Conservation (phyloP, 2,329 filamentous ascomycete genomes). For the Colletotrichum sidae region DNA sequence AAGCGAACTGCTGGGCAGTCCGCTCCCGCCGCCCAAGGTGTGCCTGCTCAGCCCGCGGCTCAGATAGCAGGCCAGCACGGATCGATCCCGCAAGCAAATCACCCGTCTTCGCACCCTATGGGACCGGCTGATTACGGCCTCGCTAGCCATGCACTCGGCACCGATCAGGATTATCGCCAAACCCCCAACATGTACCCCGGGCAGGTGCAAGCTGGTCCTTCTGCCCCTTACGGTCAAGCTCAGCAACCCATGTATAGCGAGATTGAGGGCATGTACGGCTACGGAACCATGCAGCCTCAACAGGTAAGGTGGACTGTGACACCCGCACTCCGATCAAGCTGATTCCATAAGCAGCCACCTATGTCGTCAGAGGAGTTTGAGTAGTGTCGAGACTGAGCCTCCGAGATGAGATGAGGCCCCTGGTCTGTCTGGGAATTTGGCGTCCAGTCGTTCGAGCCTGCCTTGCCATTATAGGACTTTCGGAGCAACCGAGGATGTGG, state of each 20-base stretch:
- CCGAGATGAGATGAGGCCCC: no score
- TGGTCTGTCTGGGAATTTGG: no score
- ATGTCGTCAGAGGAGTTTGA: conserved; percentile 61
- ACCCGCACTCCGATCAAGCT: background rate
- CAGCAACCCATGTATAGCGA: conserved; percentile 84
- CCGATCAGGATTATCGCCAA: conserved; percentile 83
- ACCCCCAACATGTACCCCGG: conserved; percentile 85
- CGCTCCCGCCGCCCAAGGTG: conserved; percentile 50
- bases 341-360: conserved; percentile 47
- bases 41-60: conserved; percentile 48
- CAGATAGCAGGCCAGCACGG: conserved; percentile 66
- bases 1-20: conserved; percentile 76
- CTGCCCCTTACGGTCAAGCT: conserved; percentile 80
- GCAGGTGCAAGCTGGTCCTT: conserved; percentile 79
- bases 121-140: conserved; percentile 71
- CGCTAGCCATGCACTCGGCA: conserved; percentile 70
- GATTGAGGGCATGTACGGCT: conserved; percentile 87
- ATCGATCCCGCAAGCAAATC: conserved; percentile 65
- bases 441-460: no score
- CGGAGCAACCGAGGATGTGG: no score
- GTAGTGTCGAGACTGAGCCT: conserved; percentile 38
- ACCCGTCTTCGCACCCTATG: conserved; percentile 66
- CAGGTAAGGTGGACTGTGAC: conserved; percentile 67
- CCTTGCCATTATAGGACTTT: no score
- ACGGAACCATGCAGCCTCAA: conserved; percentile 83